Percentiles rank a stretch among this genome's conserved stretches.
Evolutionary conservation across 2,329 filamentous ascomycete species (phyloP).

Genomic region (Geosmithia flava): DNA sequence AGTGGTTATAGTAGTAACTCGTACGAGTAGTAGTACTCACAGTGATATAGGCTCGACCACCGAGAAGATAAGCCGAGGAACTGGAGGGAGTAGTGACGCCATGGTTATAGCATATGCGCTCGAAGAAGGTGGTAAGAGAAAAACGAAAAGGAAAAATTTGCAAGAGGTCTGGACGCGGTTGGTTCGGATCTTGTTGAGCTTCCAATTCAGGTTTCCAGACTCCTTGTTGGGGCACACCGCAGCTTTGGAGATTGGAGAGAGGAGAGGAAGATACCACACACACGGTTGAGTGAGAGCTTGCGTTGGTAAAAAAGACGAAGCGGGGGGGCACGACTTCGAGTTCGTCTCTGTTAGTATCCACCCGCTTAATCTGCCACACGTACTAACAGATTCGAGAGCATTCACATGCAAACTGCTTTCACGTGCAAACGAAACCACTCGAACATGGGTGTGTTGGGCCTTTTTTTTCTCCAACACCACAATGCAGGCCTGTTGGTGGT

Average conservation of each 20-base stretch:
- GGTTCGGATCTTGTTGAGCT: not conserved
- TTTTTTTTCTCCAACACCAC: not conserved
- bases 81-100: conserved; percentile 48
- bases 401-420: not conserved
- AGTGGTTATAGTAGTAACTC: too few species aligned
- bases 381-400: not conserved
- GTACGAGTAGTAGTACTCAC: conserved; percentile 32
- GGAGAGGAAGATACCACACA: not conserved
- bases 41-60: conserved; percentile 57
- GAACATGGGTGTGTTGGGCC: not conserved
- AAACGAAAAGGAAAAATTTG: not conserved
- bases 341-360: not conserved
- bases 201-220: not conserved
- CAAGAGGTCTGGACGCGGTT: not conserved
- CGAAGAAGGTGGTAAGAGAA: not conserved
- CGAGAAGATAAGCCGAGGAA: conserved; percentile 56
- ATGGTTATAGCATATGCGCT: conserved; percentile 22
- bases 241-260: not conserved
- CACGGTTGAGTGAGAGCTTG: not conserved
- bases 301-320: not conserved
- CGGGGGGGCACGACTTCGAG: too few species aligned
- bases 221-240: too few species aligned
- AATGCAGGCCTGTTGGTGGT: not conserved
- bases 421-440: not conserved
- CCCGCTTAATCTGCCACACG: not conserved